Percentiles rank a stretch among this genome's conserved stretches.
phyloP scores from a whole-genome alignment of 164 flowering plant species.

The Berberis thunbergii region DNA sequence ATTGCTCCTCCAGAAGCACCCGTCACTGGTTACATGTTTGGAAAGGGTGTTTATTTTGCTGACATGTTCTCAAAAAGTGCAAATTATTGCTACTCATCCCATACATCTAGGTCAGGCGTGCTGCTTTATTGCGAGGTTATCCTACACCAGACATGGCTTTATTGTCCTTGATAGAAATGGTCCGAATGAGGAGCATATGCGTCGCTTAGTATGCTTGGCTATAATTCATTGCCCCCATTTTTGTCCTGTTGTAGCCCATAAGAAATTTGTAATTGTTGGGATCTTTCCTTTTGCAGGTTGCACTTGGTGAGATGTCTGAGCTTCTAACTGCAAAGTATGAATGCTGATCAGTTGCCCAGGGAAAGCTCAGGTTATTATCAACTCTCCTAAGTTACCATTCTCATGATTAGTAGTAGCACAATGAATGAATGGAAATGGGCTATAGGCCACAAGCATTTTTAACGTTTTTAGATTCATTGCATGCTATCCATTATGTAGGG shows the following conservation, averaged over 20 bases:
- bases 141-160: not conserved
- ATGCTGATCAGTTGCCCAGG: conserved; percentile 76
- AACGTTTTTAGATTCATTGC: no score
- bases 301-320: conserved; percentile 89
- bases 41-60: conserved; percentile 96
- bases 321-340: conserved; percentile 42
- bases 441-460: no score
- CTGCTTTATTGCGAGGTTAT: conserved; percentile 89
- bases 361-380: conserved; percentile 65
- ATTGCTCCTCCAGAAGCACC: conserved; percentile 99
- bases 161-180: not conserved
- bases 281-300: conserved; percentile 46
- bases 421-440: not conserved
- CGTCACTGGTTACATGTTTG: conserved; percentile 90
- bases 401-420: not conserved
- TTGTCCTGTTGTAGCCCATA: not conserved
- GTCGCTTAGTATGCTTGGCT: no score
- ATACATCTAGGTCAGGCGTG: conserved; percentile 44
- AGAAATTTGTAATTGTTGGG: not conserved
- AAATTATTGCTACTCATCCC: conserved; percentile 70
- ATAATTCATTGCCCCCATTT: not conserved
- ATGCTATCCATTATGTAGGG: no score
- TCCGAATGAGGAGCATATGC: no score
- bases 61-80: conserved; percentile 99
- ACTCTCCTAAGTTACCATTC: not conserved